Evolutionary conservation across 148 eudicot species (phyloP).

Genomic region (Limonium bicolor): DNA sequence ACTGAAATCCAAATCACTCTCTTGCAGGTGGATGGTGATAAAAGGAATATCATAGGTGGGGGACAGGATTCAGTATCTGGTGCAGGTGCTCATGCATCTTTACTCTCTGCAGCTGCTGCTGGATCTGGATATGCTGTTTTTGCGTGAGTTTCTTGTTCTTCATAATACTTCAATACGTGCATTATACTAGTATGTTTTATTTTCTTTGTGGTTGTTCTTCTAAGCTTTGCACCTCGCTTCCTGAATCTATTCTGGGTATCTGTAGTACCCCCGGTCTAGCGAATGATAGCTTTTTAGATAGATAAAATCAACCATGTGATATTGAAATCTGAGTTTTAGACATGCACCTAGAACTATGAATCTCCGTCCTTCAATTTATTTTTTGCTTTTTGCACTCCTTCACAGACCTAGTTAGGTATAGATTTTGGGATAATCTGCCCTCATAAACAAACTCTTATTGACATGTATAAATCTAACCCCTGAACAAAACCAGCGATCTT

Average conservation of each 20-base stretch:
- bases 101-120: slow-evolving; percentile 56
- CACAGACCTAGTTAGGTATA: too few species aligned
- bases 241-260: neutral
- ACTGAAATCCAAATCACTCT: neutral
- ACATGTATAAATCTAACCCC: too few species aligned
- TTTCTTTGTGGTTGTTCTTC: neutral
- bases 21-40: slow-evolving; percentile 77
- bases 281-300: neutral
- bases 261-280: neutral
- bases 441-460: too few species aligned
- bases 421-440: too few species aligned
- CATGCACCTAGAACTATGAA: too few species aligned
- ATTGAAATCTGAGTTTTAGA: too few species aligned
- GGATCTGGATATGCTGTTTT: slow-evolving; percentile 81
- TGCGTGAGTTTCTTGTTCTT: slow-evolving; percentile 44
- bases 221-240: neutral
- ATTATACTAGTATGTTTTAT: neutral
- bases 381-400: too few species aligned
- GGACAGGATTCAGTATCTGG: slow-evolving; percentile 45
- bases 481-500: too few species aligned
- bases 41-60: slow-evolving; percentile 27
- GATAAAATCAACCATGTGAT: neutral
- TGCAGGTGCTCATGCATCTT: slow-evolving; percentile 43
- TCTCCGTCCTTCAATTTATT: too few species aligned
- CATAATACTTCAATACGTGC: neutral